Base-by-base conservation (phyloP, 2,329 filamentous ascomycete genomes). In the Ophiobolus disseminans region DNA sequence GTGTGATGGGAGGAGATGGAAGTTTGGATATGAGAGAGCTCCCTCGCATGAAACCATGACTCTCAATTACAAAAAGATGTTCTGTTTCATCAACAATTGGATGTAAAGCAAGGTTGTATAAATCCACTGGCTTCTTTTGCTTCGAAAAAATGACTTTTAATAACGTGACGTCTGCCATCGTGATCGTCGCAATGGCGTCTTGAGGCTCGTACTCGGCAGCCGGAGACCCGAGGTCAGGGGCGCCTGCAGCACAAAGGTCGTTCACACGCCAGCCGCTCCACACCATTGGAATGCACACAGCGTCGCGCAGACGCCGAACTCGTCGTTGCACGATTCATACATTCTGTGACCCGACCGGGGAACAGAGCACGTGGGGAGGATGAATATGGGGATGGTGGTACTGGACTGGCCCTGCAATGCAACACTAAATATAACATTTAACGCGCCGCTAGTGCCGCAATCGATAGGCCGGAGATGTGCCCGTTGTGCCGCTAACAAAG, bases 161-260 rank as follows among this genome's bases (percentile, higher is more conserved):
- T n/a, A 30, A 43, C 30, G 48, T 51, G 44, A 44, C 34, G 34
- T 43, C 22, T 34, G 39, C 39, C 22, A 26, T 2, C 11, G 10
- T 16, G 48, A 51, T 48, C 35, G 25, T 32, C 35, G 22, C 25
- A 41, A 36, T 39, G 38, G 38, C 19, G 43, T 44, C 34, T 40
- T 48, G 25, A n/a, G n/a, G n/a, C 35, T 48, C 44, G 44, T 48
- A 40, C 36, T 47, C 43, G 48, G 48, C 48, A 44, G 34, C 20
- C 48, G 17, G 28, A 10, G 6, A 47, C 39, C 43, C 43, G 48
- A 28, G 39, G 10, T 40, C 44, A 52, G 49, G 49, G 49, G 40
- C 32, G 16, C 19, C 11, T 3, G 31, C 23, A 11, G 30, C 30
- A 32, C 30, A 32, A 32, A 32, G 13, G 16, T n/a, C 30, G 30